Evolutionary conservation across 345 rosid species (phyloP).

Genomic region (Camelina laxa): DNA sequence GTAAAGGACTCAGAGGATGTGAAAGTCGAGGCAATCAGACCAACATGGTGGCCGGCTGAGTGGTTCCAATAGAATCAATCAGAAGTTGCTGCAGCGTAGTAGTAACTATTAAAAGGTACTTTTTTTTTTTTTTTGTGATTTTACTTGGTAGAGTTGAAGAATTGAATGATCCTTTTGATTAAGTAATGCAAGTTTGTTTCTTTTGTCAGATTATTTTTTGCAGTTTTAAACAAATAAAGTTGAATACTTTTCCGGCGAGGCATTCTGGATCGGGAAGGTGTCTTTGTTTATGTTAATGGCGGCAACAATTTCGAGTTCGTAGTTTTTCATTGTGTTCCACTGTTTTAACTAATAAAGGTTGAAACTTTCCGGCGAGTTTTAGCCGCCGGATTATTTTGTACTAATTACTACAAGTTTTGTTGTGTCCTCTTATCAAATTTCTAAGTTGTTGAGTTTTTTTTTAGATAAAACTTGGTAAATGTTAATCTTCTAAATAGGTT

Average conservation of each 20-base stretch:
- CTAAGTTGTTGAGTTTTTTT: not conserved
- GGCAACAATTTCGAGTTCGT: constrained; percentile 26
- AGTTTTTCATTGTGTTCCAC: constrained; percentile 30
- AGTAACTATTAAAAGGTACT: constrained; percentile 18
- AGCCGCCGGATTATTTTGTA: constrained; percentile 2
- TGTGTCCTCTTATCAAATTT: not conserved
- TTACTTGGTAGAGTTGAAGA: not conserved
- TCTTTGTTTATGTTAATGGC: constrained; percentile 13
- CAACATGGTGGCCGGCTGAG: constrained; percentile 84
- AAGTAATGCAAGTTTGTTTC: not conserved
- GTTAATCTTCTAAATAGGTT: not conserved
- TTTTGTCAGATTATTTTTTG: not conserved
- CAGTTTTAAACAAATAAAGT: constrained; percentile 13
- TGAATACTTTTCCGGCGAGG: constrained; percentile 10
- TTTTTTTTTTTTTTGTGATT: constrained; percentile 11
- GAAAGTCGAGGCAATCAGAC: constrained; percentile 66
- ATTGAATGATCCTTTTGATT: constrained; percentile 11
- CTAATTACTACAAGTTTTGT: constrained; percentile 9
- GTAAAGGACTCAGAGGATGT: constrained; percentile 61
- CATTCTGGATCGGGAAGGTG: not conserved
- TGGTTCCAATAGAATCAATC: constrained; percentile 65
- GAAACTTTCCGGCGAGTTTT: constrained; percentile 22
- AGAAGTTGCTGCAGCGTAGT: constrained; percentile 45
- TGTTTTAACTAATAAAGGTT: constrained; percentile 20
- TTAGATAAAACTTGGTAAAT: not conserved